phyloP scores from a whole-genome alignment of 2,329 filamentous ascomycete species.

The Emergomyces africanus region DNA sequence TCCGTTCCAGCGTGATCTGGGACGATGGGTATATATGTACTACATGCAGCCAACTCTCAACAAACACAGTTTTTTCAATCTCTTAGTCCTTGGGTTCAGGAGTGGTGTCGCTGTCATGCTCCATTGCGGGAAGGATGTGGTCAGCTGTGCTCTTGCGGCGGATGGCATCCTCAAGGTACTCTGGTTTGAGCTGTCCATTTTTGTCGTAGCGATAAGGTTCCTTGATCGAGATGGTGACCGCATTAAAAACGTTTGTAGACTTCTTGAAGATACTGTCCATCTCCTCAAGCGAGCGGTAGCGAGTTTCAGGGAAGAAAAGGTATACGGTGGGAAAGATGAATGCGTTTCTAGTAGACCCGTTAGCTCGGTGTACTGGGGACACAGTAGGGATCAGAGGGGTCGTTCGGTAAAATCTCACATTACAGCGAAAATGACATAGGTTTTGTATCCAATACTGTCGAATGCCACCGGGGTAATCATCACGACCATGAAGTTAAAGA shows the following conservation, averaged over 20 bases:
- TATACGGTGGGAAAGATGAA: slow-evolving; percentile 18
- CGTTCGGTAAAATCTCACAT: slow-evolving; percentile 17
- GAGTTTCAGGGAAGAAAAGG: slow-evolving; percentile 29
- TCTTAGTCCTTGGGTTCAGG: not conserved
- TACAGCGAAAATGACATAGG: slow-evolving; percentile 34
- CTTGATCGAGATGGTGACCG: not conserved
- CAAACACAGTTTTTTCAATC: not conserved
- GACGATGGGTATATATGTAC: not conserved
- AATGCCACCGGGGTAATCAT: slow-evolving; percentile 28
- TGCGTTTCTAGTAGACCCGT: slow-evolving; percentile 3
- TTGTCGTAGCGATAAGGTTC: slow-evolving; percentile 4
- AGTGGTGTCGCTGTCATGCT: not conserved
- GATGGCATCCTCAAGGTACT: not conserved
- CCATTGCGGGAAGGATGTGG: not conserved
- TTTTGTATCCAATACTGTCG: slow-evolving; percentile 34
- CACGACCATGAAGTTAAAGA: slow-evolving; percentile 26
- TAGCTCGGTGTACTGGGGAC: not conserved
- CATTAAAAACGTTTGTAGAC: slow-evolving; percentile 18
- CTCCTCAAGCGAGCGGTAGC: slow-evolving; percentile 26
- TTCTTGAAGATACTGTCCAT: slow-evolving; percentile 28
- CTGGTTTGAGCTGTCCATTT: slow-evolving; percentile 1
- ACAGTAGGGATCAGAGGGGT: not conserved
- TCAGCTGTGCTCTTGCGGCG: not conserved
- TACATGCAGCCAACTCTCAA: not conserved
- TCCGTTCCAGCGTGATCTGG: not conserved